Evolutionary conservation across 1,139 yeast genomes (phyloP).

Genomic region (Maudiozyma humilis): DNA sequence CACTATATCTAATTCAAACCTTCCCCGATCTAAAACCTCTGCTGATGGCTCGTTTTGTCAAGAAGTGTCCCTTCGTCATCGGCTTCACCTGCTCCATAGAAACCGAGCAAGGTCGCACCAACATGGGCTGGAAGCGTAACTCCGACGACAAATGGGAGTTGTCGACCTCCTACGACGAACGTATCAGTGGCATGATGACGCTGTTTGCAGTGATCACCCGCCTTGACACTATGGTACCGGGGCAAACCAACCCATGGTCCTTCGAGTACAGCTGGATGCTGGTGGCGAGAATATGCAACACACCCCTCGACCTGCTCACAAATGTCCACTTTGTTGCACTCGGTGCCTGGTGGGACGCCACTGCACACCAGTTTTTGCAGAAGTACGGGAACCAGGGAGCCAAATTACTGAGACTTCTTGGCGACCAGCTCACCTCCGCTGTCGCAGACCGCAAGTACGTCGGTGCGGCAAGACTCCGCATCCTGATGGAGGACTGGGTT

Average conservation of each 20-base stretch:
- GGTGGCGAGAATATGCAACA: slow-evolving; percentile 62
- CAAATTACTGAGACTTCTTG: slow-evolving; percentile 47
- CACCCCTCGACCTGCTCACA: slow-evolving; percentile 40
- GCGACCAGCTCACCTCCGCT: slow-evolving; percentile 43
- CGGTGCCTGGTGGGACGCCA: slow-evolving; percentile 90
- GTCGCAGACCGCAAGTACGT: slow-evolving; percentile 49
- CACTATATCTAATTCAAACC: slow-evolving; percentile 45
- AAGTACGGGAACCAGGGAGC: slow-evolving; percentile 62
- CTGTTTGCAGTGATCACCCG: slow-evolving; percentile 70
- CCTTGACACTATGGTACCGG: slow-evolving; percentile 17
- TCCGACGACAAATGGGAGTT: slow-evolving; percentile 68
- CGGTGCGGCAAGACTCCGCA: slow-evolving; percentile 67
- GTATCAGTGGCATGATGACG: slow-evolving; percentile 78
- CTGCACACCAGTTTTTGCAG: slow-evolving; percentile 47
- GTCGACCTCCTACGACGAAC: slow-evolving; percentile 65
- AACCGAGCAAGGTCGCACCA: slow-evolving; percentile 70
- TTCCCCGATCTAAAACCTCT: slow-evolving; percentile 63
- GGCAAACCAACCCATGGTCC: slow-evolving; percentile 38
- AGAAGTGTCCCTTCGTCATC: slow-evolving; percentile 82
- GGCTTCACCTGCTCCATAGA: slow-evolving; percentile 70
- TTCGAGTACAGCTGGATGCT: slow-evolving; percentile 56
- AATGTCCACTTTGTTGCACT: slow-evolving; percentile 67
- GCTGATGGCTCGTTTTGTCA: slow-evolving; percentile 72
- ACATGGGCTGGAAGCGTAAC: slow-evolving; percentile 82
- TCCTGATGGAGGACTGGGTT: slow-evolving; percentile 73